Evolutionary conservation across 352 stramenopile species (phyloP).

Genomic region (Elongisporangium prolatum): DNA sequence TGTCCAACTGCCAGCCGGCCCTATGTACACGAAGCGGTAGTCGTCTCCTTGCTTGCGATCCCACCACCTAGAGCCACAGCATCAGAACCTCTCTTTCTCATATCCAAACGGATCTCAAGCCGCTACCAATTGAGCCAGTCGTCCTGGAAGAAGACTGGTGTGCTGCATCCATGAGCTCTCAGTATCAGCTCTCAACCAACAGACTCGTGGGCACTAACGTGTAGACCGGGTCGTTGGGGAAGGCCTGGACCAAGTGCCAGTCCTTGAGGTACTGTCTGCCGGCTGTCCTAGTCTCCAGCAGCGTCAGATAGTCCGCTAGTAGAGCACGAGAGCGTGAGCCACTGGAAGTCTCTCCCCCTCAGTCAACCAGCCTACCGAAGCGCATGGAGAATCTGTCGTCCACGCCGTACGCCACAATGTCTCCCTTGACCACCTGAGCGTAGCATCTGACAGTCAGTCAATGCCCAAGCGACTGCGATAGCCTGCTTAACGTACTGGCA

Average conservation of each 20-base stretch:
- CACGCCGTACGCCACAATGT: constrained; percentile 50
- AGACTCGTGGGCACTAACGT: constrained; percentile 27
- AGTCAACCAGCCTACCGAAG: constrained; percentile 35
- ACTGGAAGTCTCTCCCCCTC: background rate
- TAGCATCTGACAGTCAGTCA: constrained; percentile 1
- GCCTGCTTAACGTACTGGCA: constrained; percentile 31
- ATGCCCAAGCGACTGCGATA: background rate
- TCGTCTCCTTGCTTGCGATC: constrained; percentile 74
- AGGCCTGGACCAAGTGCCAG: constrained; percentile 78
- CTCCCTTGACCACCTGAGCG: constrained; percentile 53
- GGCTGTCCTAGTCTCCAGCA: constrained; percentile 33
- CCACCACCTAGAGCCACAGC: constrained; percentile 51
- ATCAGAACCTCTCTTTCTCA: background rate
- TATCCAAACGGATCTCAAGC: background rate
- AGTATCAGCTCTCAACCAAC: background rate
- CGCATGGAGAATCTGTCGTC: constrained; percentile 54
- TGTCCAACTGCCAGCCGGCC: constrained; percentile 87
- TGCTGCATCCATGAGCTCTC: constrained; percentile 22
- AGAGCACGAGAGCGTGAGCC: background rate
- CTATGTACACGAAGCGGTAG: constrained; percentile 98
- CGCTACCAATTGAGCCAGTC: constrained; percentile 91
- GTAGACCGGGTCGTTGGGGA: constrained; percentile 44
- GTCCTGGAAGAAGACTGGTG: constrained; percentile 82
- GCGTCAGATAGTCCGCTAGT: constrained; percentile 58
- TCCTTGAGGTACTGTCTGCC: constrained; percentile 83